Evolutionary conservation across 2,329 filamentous ascomycete genomes (phyloP).

Genomic region (Pseudogymnoascus sp.): DNA sequence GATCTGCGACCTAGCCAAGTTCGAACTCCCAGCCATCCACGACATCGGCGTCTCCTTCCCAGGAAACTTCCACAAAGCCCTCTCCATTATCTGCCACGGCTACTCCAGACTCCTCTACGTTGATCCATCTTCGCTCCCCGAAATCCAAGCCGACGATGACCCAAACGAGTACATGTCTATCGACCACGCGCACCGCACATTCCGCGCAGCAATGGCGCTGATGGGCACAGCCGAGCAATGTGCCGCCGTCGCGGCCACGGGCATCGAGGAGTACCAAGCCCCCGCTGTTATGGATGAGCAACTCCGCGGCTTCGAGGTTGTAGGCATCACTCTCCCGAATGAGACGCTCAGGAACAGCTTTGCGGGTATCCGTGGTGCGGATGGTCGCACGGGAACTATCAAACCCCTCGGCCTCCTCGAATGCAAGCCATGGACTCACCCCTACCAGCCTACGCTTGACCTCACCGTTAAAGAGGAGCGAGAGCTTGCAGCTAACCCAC

Average conservation of each 20-base stretch:
- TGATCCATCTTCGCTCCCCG: neutral
- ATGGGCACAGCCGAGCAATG: conserved; percentile 13
- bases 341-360: conserved; percentile 38
- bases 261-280: conserved; percentile 14
- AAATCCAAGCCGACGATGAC: conserved; percentile 18
- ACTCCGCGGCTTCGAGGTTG: conserved; percentile 55
- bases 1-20: conserved; percentile 59
- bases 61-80: conserved; percentile 73
- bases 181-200: conserved; percentile 13
- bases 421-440: conserved; percentile 38
- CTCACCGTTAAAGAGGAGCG: conserved; percentile 21
- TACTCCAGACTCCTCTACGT: conserved; percentile 18
- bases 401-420: conserved; percentile 39
- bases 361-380: conserved; percentile 33
- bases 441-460: conserved; percentile 20
- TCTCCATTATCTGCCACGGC: conserved; percentile 60
- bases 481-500: conserved; percentile 19
- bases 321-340: conserved; percentile 40
- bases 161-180: conserved; percentile 18
- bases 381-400: conserved; percentile 29
- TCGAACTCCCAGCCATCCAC: conserved; percentile 57
- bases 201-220: conserved; percentile 20
- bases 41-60: conserved; percentile 52
- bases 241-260: neutral
- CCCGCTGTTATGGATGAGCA: conserved; percentile 26